These are phyloP conservation scores for Dillenia suffruticosa DNA, from an alignment of 164 flowering plant species.

Conservation along the genomic window DNA sequence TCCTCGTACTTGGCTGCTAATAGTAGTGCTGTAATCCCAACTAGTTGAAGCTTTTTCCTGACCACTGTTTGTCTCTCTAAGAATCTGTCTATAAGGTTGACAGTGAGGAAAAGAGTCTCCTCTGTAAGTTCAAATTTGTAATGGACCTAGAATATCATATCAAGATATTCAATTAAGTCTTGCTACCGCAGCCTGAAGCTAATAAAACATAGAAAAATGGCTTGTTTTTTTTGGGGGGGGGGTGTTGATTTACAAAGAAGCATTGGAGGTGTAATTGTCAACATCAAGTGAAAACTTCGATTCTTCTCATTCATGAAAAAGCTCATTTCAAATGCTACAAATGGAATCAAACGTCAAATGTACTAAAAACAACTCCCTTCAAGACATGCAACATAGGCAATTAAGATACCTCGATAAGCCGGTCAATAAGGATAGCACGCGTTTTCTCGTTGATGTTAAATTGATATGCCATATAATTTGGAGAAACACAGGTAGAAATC, in stretches of 20 bases:
- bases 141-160: conserved; percentile 51
- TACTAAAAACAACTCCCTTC: neutral
- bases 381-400: neutral
- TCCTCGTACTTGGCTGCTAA: conserved; percentile 91
- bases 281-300: no score
- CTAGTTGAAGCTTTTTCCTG: conserved; percentile 80
- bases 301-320: no score
- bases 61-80: conserved; percentile 45
- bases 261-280: no score
- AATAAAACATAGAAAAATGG: no score
- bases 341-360: neutral
- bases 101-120: conserved; percentile 73
- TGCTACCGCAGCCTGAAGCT: no score
- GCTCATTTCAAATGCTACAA: no score
- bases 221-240: no score
- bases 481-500: conserved; percentile 49
- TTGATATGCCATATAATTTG: conserved; percentile 67
- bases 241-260: no score
- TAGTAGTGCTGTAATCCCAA: conserved; percentile 82
- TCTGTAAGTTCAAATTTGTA: conserved; percentile 81
- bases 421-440: conserved; percentile 84
- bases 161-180: no score
- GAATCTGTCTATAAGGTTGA: conserved; percentile 76
- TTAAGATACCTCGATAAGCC: conserved; percentile 78
- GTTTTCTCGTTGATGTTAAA: conserved; percentile 69